phyloP scores from a whole-genome alignment of 2,329 filamentous ascomycete species.

The Xylariaceae sp. region DNA sequence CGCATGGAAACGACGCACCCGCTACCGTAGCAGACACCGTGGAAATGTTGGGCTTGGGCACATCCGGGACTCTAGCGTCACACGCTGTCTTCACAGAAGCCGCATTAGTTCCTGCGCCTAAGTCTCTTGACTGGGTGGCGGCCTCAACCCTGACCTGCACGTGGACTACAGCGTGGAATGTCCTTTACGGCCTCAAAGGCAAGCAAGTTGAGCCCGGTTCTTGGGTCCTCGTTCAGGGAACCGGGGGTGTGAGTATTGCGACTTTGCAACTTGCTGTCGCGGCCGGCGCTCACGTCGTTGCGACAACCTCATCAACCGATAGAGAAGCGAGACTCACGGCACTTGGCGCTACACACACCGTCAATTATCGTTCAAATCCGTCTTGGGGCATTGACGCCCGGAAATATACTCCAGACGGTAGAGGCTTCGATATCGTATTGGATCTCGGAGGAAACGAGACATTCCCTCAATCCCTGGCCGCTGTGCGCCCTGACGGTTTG shows the following conservation, averaged over 20 bases:
- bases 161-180: slow-evolving; percentile 51
- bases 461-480: slow-evolving; percentile 53
- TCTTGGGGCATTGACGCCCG: slow-evolving; percentile 57
- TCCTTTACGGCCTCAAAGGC: slow-evolving; percentile 45
- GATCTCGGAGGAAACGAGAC: slow-evolving; percentile 65
- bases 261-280: slow-evolving; percentile 44
- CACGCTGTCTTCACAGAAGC: slow-evolving; percentile 47
- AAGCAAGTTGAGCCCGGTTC: slow-evolving; percentile 36
- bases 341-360: slow-evolving; percentile 55
- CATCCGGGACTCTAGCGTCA: slow-evolving; percentile 45
- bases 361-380: slow-evolving; percentile 60
- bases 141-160: slow-evolving; percentile 49
- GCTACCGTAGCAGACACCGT: slow-evolving; percentile 58
- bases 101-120: slow-evolving; percentile 39
- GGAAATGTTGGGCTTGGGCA: slow-evolving; percentile 57
- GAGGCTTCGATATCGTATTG: slow-evolving; percentile 60
- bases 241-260: slow-evolving; percentile 39
- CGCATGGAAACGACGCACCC: slow-evolving; percentile 54
- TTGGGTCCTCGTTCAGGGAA: slow-evolving; percentile 40
- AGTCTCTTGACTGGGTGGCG: slow-evolving; percentile 34
- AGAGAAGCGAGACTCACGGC: slow-evolving; percentile 53
- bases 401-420: slow-evolving; percentile 42
- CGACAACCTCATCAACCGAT: slow-evolving; percentile 56
- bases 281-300: slow-evolving; percentile 52
- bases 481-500: slow-evolving; percentile 39